Evolutionary conservation across 108 stramenopile species (phyloP), one percentile per base, ranked within the genome.

Genomic region (Conticribra weissflogii): DNA sequence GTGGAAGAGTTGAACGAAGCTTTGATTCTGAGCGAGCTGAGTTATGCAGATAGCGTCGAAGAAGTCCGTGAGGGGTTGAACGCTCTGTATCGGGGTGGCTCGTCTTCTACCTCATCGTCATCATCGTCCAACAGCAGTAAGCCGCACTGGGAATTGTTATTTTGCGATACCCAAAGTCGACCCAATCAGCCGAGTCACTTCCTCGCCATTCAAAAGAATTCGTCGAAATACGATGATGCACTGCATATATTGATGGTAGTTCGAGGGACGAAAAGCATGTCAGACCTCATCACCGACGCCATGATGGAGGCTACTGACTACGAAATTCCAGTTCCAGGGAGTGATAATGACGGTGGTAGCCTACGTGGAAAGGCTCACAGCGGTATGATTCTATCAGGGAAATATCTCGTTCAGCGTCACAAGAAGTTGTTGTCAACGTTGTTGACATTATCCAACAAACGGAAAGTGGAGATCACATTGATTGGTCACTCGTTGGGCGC

Each of bases 401-500:
- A 83, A 49, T 88, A 72, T 59, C 54, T 95, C 16, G 83, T 76
- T 3, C 67, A 86, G 53, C 76, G 81, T 15, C 93, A 95, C 62
- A 44, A 57, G 32, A 64, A 74, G 22, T 76, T 87, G 1, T 64
- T 94, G 18, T 44, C 74, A 18, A 64, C 84, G 12, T 58, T 94
- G 55, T 25, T 83, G 22, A 18, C 79, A 15, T 62, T 67, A 12
- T 75, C 86, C 0, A 77, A 79, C 18, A 86, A 85, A 56, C 78
- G 71, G 18, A 88, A 86, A 48, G 66, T 90, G 1, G 74, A 86
- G 12, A 66, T 95, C 21, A 87, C 76, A 16, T 58, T 93, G 44
- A 72, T 93, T 33, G 92, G 92, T 4, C 89, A 93, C 51, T 79
- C 76, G 21, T 63, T 93, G 3, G 92, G 92, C 8, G 92, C 92